A percentile compares a stretch with the other conserved stretches of the same genome.
Evolutionary conservation across 169 alveolate species (phyloP).

Genomic region (Plasmodium malariae): DNA sequence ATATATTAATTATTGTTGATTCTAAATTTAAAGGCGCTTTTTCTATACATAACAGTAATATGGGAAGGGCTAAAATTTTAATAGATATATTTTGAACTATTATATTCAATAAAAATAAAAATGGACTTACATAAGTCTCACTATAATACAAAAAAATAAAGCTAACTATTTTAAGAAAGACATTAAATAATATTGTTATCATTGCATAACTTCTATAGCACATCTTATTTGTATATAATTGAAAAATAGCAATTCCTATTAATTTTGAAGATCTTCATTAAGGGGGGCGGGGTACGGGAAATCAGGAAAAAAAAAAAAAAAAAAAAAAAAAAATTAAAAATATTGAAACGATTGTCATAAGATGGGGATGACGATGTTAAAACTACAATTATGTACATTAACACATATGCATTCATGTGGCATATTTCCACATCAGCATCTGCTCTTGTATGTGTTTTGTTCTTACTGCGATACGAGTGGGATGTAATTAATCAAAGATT

Average conservation of each 20-base stretch:
- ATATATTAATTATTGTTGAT: slow-evolving; percentile 51
- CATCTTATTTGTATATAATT: slow-evolving; percentile 42
- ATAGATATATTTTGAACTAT: slow-evolving; percentile 65
- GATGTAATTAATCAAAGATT: slow-evolving; percentile 44
- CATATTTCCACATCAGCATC: neutral
- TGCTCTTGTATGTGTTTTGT: neutral
- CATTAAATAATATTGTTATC: slow-evolving; percentile 33
- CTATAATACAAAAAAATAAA: slow-evolving; percentile 43
- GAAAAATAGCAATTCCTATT: slow-evolving; percentile 61
- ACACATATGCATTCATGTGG: neutral
- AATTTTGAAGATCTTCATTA: slow-evolving; percentile 48
- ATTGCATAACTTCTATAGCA: slow-evolving; percentile 50
- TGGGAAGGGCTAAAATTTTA: slow-evolving; percentile 61
- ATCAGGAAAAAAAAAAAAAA: neutral
- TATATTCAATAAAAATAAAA: slow-evolving; percentile 44
- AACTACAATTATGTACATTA: neutral
- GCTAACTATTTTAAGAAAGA: slow-evolving; percentile 35
- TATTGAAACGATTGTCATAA: neutral
- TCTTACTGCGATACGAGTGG: slow-evolving; percentile 71
- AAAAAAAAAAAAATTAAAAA: neutral
- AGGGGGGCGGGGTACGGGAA: neutral
- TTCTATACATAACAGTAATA: slow-evolving; percentile 50
- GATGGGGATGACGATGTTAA: neutral
- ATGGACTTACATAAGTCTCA: slow-evolving; percentile 58
- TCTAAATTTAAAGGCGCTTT: slow-evolving; percentile 69